phyloP scores from a whole-genome alignment of 1,139 yeast genomes.

The Sugiyamaella pinicola region DNA sequence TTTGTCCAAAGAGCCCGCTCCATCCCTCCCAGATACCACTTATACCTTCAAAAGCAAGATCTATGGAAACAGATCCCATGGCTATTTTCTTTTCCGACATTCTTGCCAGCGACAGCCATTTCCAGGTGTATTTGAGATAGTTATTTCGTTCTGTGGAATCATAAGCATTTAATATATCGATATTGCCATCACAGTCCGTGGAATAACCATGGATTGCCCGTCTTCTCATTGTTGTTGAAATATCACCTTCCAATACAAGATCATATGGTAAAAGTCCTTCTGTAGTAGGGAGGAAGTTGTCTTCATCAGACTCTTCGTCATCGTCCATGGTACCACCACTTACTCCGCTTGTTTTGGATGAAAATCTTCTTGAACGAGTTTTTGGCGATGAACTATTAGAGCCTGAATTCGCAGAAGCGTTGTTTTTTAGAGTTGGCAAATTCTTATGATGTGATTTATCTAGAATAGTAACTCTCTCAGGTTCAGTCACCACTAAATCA shows the following conservation, averaged over 20 bases:
- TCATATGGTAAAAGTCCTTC: slow-evolving; percentile 34
- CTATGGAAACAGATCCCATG: slow-evolving; percentile 68
- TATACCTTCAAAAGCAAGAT: slow-evolving; percentile 86
- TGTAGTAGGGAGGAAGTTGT: slow-evolving; percentile 32
- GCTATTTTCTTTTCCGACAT: slow-evolving; percentile 67
- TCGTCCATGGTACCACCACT: slow-evolving; percentile 29
- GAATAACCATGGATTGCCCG: slow-evolving; percentile 78
- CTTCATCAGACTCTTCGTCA: slow-evolving; percentile 26
- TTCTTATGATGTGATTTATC: slow-evolving; percentile 17
- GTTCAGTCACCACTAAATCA: slow-evolving; percentile 68
- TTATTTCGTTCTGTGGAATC: slow-evolving; percentile 43
- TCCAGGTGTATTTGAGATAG: slow-evolving; percentile 79
- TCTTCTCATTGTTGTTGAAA: slow-evolving; percentile 54
- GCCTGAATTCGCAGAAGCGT: neutral
- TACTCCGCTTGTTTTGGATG: slow-evolving; percentile 3
- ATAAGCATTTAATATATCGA: slow-evolving; percentile 56
- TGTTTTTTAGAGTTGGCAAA: neutral
- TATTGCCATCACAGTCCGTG: slow-evolving; percentile 65
- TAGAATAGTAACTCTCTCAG: slow-evolving; percentile 51
- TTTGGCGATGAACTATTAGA: slow-evolving; percentile 15
- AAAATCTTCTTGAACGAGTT: slow-evolving; percentile 17
- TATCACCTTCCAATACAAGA: slow-evolving; percentile 39
- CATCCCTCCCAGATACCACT: slow-evolving; percentile 87
- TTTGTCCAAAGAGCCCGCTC: slow-evolving; percentile 59
- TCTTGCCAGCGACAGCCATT: slow-evolving; percentile 78